phyloP scores from a whole-genome alignment of 331 rosid species.

The Spiraea crenata region DNA sequence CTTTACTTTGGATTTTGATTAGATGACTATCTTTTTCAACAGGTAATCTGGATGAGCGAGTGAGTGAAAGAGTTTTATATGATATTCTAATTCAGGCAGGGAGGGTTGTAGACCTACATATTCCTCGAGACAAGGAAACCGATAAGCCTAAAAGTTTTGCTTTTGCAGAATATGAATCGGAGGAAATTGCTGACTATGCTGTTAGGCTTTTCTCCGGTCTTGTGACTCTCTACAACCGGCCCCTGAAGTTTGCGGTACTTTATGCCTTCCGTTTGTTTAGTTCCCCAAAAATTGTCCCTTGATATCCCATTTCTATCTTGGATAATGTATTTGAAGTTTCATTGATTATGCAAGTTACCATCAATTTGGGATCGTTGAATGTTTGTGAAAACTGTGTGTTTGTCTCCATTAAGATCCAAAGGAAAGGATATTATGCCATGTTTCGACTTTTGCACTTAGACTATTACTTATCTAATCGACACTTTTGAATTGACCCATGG shows the following conservation, averaged over 20 bases:
- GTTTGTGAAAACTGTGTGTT: not conserved
- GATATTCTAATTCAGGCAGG: conserved; percentile 89
- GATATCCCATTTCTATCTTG: not conserved
- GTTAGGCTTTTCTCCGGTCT: conserved; percentile 84
- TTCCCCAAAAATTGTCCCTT: not conserved
- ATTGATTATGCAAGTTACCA: not conserved
- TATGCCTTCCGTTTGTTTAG: not conserved
- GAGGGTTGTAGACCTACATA: conserved; percentile 70
- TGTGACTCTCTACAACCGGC: conserved; percentile 66
- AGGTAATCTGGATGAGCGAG: conserved; percentile 93
- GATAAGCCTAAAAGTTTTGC: conserved; percentile 77
- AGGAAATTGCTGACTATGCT: conserved; percentile 79
- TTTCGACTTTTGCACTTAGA: conserved; percentile 1
- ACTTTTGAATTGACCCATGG: conserved; percentile 23
- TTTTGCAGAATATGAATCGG: conserved; percentile 81
- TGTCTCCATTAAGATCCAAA: not conserved
- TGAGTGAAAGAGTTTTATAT: conserved; percentile 76
- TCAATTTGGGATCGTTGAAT: not conserved
- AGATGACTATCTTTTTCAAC: conserved; percentile 19
- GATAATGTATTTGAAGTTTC: not conserved
- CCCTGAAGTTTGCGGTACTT: conserved; percentile 77
- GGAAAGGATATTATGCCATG: not conserved
- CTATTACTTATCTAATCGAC: not conserved
- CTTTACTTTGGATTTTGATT: not conserved
- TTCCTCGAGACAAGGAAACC: conserved; percentile 83